phyloP scores from a whole-genome alignment of 768 basidiomycete genomes.

The Amanita muscaria region DNA sequence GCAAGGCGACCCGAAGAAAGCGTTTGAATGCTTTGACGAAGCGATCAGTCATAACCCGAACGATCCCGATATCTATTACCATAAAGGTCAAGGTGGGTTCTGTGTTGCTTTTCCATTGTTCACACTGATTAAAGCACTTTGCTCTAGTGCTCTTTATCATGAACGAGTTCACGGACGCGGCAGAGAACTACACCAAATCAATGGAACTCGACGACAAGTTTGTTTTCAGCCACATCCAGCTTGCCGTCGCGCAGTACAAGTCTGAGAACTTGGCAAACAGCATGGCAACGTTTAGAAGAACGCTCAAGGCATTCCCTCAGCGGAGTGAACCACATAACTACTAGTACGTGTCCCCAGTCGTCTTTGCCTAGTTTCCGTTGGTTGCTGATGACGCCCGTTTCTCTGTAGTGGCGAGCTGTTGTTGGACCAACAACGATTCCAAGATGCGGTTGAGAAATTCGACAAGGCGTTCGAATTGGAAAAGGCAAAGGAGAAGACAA shows the following conservation, averaged over 20 bases:
- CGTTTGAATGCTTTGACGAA: constrained; percentile 87
- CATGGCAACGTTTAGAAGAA: constrained; percentile 86
- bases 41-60: constrained; percentile 74
- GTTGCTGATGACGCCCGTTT: neutral
- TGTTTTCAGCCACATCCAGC: constrained; percentile 95
- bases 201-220: constrained; percentile 80
- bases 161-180: constrained; percentile 78
- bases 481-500: no score
- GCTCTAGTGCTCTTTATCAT: constrained; percentile 84
- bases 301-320: constrained; percentile 77
- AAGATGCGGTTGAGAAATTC: constrained; percentile 87
- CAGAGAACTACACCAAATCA: constrained; percentile 86
- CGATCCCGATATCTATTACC: constrained; percentile 97
- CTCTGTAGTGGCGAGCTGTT: constrained; percentile 78
- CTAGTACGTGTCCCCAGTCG: constrained; percentile 61
- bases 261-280: constrained; percentile 63
- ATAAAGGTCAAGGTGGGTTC: constrained; percentile 89
- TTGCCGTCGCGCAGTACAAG: constrained; percentile 97
- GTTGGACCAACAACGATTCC: constrained; percentile 82
- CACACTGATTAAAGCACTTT: no score
- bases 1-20: constrained; percentile 70
- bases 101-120: no score
- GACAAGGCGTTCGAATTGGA: constrained; percentile 88
- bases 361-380: neutral
- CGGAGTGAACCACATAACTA: constrained; percentile 90